Base-by-base conservation (phyloP, 2,329 filamentous ascomycete species). In the Epichloe amarillans region DNA sequence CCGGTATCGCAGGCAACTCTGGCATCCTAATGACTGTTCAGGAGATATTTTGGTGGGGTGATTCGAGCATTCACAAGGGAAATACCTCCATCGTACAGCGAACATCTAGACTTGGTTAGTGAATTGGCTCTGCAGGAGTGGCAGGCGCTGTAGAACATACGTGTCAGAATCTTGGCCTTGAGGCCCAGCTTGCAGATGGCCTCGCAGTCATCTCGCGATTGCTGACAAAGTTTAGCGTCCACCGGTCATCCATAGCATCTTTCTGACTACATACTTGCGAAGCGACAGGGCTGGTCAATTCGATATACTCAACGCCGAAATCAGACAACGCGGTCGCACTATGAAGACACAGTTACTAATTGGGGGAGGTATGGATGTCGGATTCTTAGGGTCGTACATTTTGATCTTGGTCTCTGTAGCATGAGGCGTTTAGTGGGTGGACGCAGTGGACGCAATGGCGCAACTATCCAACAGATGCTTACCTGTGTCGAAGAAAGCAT, bases 131-230 rank as follows among this genome's bases (percentile, higher is more conserved):
- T 26, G 10, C 17, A 30, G 17, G 14, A 19, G 7, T 15, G 10
- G 15, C 11, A 19, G 15, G 7, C 17, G n/a, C 73, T 23, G 8
- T 2, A 14, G n/a, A 36, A 36, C 52, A 15, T 33, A 56, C 53
- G 55, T 7, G 55, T 56, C 10, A 56, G 35, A 7, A 67, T 64
- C 61, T 66, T 66, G 56, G 64, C 54, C 60, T 88, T 90, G 68
- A 96, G 80, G 56, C 89, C 89, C 50, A 96, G 84, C 77, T 90
- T 88, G 84, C 88, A 94, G 64, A 96, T 95, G 52, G 84, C 83
- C 72, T 93, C 84, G 69, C 88, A 95, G 72, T 96, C 91, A 62
- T 74, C 69, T 66, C 83, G 80, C 50, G 88, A 94, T 72, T 95
- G 88, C 72, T 89, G 83, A 11, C 84, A 90, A 49, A 40, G 23